Base-by-base conservation (phyloP, 306 rosid genomes). In the Sicyos edulis region DNA sequence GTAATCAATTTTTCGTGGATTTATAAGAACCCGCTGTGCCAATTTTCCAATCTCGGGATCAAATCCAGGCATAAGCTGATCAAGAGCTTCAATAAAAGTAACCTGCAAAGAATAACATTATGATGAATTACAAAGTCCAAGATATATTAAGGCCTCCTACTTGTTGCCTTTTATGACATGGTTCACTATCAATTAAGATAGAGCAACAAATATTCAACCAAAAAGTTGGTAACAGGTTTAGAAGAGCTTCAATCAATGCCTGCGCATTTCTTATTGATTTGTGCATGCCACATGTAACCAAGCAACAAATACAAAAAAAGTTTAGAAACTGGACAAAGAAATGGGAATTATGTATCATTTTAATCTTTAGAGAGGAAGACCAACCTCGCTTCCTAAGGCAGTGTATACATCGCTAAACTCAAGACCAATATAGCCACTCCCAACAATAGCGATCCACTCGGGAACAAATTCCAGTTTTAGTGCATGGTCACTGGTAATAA, bases 1-100 rank as follows among this genome's bases (percentile, higher is more conserved):
- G 71, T 93, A 88, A 77, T 93, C 99, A 74, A 93, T 93, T 62
- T 82, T 87, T 22, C 99, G 86, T 50, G 99, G 96, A 80, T 88
- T 93, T 69, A 93, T 87, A 40, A 93, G 87, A 82, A 93, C 92
- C 83, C 99, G 86, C 45, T 93, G 97, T 80, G 99, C 99, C 80
- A 93, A 84, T 81, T 93, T 93, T 80, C 99, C 87, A 64, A 93
- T 93, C 87, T 93, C 99, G 29, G 99, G 99, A 86, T 93, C 99
- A 91, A 93, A 93, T 77, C 99, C 99, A 76, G 99, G 99, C 99
- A 93, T 91, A 58, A 93, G 97, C 88, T 91, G 99, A 82, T 91
- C 97, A 70, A 93, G 82, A 78, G 99, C 99, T 82, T 93, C 99
- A 68, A 93, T 47, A 74, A 93, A 93, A 63, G 99, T 93, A 82